A percentile compares a stretch with the other conserved stretches of the same genome.
Evolutionary conservation across 208 protist species (phyloP).

Genomic region (Leishmania turanica): DNA sequence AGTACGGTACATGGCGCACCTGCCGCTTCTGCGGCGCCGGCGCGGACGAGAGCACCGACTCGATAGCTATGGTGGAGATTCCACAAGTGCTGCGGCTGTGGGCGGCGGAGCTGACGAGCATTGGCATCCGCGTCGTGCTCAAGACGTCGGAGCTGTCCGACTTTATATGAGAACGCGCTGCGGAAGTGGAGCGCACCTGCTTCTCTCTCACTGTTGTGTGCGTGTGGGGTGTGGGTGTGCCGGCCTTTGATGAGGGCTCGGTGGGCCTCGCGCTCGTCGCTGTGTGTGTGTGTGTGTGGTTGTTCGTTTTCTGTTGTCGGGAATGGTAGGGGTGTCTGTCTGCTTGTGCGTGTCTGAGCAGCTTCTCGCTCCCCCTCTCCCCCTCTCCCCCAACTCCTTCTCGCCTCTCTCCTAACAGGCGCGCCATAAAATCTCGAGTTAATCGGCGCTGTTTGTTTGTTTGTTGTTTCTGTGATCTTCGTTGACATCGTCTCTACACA

Average conservation of each 20-base stretch:
- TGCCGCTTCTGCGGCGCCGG: conserved; percentile 90
- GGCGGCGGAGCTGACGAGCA: conserved; percentile 88
- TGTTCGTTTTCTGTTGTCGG: not conserved
- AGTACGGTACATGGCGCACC: conserved; percentile 85
- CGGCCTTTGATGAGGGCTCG: not conserved
- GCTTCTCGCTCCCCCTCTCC: not conserved
- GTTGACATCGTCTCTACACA: not conserved
- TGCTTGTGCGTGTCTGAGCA: not conserved
- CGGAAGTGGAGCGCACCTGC: not conserved
- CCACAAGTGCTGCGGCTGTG: conserved; percentile 91
- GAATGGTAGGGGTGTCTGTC: not conserved
- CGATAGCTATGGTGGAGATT: conserved; percentile 89
- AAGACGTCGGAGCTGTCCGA: conserved; percentile 55
- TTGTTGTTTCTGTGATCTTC: conserved; percentile 7
- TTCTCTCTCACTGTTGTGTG: not conserved
- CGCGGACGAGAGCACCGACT: conserved; percentile 74
- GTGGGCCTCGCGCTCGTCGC: not conserved
- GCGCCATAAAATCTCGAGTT: not conserved
- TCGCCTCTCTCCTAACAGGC: too few species aligned
- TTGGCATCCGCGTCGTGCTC: conserved; percentile 86
- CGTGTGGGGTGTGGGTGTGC: not conserved
- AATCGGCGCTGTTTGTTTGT: conserved; percentile 1
- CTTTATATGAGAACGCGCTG: conserved; percentile 17
- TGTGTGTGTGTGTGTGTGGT: not conserved
- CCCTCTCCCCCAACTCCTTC: too few species aligned